A percentile compares a stretch with the other conserved stretches of the same genome.
Evolutionary conservation across 2,329 filamentous ascomycete genomes (phyloP).

Genomic region (Cladophialophora yegresii): DNA sequence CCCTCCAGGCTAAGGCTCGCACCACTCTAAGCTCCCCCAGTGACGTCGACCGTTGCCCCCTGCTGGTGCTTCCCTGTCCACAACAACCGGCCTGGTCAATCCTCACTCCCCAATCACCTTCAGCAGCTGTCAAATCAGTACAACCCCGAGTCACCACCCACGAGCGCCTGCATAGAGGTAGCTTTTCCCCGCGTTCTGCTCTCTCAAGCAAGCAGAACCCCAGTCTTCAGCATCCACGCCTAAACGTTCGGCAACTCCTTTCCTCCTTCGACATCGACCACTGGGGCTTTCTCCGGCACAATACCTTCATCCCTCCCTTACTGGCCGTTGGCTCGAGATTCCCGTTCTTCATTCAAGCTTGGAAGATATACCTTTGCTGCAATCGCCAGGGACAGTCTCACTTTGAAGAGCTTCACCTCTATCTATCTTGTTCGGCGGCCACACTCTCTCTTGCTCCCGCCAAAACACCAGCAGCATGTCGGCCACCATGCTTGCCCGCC

Average conservation of each 20-base stretch:
- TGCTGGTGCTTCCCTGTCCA: conserved; percentile 2
- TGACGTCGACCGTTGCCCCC: conserved; percentile 19
- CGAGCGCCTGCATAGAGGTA: neutral
- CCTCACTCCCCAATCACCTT: conserved; percentile 16
- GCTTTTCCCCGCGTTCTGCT: conserved; percentile 21
- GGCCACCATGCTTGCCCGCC: conserved; percentile 48
- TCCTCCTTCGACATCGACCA: conserved; percentile 17
- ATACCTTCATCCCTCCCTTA: conserved; percentile 9
- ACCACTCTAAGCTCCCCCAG: conserved; percentile 7
- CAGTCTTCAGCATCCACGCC: conserved; percentile 9
- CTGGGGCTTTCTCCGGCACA: conserved; percentile 23
- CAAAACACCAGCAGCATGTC: conserved; percentile 8
- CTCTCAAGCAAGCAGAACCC: conserved; percentile 3
- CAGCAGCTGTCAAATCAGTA: neutral
- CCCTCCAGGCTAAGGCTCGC: neutral
- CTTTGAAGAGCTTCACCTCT: conserved; percentile 1
- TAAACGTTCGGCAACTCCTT: conserved; percentile 16
- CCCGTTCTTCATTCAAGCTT: neutral
- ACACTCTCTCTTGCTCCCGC: conserved; percentile 1
- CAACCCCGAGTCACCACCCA: conserved; percentile 7
- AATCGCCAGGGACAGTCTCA: conserved; percentile 3
- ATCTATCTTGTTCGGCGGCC: conserved; percentile 6
- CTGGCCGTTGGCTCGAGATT: conserved; percentile 12
- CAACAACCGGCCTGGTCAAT: conserved; percentile 1
- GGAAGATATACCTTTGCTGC: neutral